A percentile compares a stretch with the other conserved stretches of the same genome.
These are phyloP conservation scores for Solanum chmielewskii DNA, from an alignment of 257 asterid genomes.

Conservation along the genomic window DNA sequence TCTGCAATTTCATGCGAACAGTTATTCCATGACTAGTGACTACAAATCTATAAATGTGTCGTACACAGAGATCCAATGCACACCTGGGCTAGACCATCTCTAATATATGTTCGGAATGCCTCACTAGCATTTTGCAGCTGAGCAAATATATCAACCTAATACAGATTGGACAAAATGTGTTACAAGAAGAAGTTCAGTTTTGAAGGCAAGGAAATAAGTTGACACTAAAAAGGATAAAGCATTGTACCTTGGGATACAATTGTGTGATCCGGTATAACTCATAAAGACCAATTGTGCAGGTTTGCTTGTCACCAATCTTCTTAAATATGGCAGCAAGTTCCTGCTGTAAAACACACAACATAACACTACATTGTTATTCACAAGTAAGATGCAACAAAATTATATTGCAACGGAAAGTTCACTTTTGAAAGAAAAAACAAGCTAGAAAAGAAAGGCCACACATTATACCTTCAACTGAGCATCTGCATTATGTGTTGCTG, in stretches of 20 bases:
- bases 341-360: conserved; percentile 51
- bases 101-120: conserved; percentile 85
- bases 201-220: not conserved
- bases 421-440: not conserved
- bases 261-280: conserved; percentile 96
- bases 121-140: conserved; percentile 99
- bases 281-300: conserved; percentile 93
- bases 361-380: not conserved
- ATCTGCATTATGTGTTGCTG: conserved; percentile 82
- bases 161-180: conserved; percentile 1
- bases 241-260: conserved; percentile 77
- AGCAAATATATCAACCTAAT: conserved; percentile 89
- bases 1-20: conserved; percentile 41
- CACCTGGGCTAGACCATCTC: conserved; percentile 98
- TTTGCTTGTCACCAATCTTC: conserved; percentile 98
- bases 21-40: not conserved
- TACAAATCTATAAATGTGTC: not conserved
- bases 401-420: not conserved
- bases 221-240: not conserved
- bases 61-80: not conserved
- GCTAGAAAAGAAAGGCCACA: not conserved
- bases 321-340: conserved; percentile 96
- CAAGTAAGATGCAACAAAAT: not conserved
- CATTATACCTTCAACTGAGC: conserved; percentile 73
- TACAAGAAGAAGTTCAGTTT: not conserved